Conservation (phyloP, 108 stramenopile genomes). For the Skeletonema costatum region DNA sequence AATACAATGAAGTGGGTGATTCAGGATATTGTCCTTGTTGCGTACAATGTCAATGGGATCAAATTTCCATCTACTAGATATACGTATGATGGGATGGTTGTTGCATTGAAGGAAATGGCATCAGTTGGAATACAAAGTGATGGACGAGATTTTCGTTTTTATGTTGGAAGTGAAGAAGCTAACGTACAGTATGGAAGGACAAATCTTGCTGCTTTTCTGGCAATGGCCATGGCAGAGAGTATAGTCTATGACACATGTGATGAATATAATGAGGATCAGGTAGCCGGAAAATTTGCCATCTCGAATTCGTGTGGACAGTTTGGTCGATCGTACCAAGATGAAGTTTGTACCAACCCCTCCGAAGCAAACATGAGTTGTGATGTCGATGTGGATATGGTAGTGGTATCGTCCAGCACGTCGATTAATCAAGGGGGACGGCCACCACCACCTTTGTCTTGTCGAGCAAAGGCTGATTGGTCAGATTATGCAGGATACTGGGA, state of each 20-base stretch:
- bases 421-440: neutral
- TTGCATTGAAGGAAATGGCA: neutral
- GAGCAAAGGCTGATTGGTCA: conserved; percentile 14
- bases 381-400: conserved; percentile 25
- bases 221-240: conserved; percentile 28
- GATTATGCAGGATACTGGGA: conserved; percentile 47
- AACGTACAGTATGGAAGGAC: neutral
- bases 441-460: conserved; percentile 21
- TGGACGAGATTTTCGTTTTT: neutral
- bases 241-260: conserved; percentile 35
- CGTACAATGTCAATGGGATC: neutral
- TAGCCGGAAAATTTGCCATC: conserved; percentile 14
- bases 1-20: neutral
- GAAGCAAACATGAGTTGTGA: conserved; percentile 24
- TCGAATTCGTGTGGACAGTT: conserved; percentile 41
- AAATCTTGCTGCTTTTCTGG: conserved; percentile 42
- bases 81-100: neutral
- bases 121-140: neutral
- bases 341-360: conserved; percentile 4
- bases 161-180: neutral
- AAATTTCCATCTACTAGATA: neutral
- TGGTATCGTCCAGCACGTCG: neutral
- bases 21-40: neutral
- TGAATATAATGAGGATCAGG: conserved; percentile 22
- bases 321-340: conserved; percentile 28